phyloP scores from a whole-genome alignment of 1,139 yeast species.

The Scheffersomyces titani region DNA sequence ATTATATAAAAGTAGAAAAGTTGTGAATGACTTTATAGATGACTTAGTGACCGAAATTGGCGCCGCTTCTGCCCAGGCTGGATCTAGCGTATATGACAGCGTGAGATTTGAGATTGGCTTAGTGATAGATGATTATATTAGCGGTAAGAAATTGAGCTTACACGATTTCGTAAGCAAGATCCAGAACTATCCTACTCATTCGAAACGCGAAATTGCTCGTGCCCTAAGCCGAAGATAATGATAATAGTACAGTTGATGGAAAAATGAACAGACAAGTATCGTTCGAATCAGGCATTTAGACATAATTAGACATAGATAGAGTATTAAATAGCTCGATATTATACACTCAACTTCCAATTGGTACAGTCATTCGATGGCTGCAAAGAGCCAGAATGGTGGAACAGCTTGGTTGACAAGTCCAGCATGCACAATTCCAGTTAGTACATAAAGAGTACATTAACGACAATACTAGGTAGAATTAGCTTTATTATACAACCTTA shows the following conservation, averaged over 20 bases:
- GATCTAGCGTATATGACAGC: constrained; percentile 4
- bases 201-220: background rate
- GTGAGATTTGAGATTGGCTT: constrained; percentile 9
- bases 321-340: background rate
- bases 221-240: background rate
- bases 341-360: background rate
- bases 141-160: constrained; percentile 9
- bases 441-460: background rate
- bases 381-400: background rate
- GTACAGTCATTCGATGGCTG: background rate
- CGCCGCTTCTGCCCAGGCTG: background rate
- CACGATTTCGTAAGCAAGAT: constrained; percentile 10
- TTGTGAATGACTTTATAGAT: constrained; percentile 11
- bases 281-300: background rate
- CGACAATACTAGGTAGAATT: background rate
- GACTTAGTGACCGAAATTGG: constrained; percentile 4
- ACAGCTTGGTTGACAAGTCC: background rate
- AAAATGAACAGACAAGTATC: background rate
- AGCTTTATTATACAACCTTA: background rate
- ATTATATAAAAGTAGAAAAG: constrained; percentile 9
- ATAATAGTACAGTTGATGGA: background rate
- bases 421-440: background rate
- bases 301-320: background rate
- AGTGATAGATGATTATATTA: constrained; percentile 13
- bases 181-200: constrained; percentile 9